Evolutionary conservation across 1,284 basidiomycete genomes (phyloP), one percentile per base, ranked within the genome.

Genomic region (Apiotrichum brassicae): DNA sequence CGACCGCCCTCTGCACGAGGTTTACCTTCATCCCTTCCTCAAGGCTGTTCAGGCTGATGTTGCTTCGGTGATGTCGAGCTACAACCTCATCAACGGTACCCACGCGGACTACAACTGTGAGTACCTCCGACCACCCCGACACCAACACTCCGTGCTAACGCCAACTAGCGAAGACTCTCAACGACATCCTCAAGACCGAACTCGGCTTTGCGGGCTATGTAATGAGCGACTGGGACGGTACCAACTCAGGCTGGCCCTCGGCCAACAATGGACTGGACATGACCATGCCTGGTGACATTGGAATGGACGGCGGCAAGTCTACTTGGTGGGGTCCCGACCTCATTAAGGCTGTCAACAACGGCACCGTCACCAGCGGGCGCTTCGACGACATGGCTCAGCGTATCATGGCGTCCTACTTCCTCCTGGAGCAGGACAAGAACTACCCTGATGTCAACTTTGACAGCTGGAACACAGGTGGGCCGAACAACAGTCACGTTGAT

Each of bases 21-120:
- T 64, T 22, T 64, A 64, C 39, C 20, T 53, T 0, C 59, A 59
- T 50, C 62, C 62, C 11, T 87, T 86, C 76, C 64, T 84, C 64
- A 77, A 78, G 49, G 82, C 82, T 45, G 78, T 87, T 9, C 78
- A 82, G 74, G 84, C 84, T 0, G 85, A 84, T 25, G 80, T 83
- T 5, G 77, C 80, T 0, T 80, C 79, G 32, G 75, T 86, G 53
- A 89, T 87, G 86, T 87, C 83, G 74, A 81, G 79, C 44, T 83
- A 83, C 66, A 82, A 80, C 46, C n/a, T 38, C 22, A 77, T 83
- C 63, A 85, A 86, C 61, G 77, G 79, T 3, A 80, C 77, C 0
- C 83, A 74, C 54, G 76, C 82, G 0, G 84, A 83, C 55, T 80
- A 82, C 59, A 84, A 85, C 42, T 48, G n/a, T n/a, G n/a, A n/a